Evolutionary conservation across 768 basidiomycete genomes (phyloP).

Genomic region (Sarcodon sp.): DNA sequence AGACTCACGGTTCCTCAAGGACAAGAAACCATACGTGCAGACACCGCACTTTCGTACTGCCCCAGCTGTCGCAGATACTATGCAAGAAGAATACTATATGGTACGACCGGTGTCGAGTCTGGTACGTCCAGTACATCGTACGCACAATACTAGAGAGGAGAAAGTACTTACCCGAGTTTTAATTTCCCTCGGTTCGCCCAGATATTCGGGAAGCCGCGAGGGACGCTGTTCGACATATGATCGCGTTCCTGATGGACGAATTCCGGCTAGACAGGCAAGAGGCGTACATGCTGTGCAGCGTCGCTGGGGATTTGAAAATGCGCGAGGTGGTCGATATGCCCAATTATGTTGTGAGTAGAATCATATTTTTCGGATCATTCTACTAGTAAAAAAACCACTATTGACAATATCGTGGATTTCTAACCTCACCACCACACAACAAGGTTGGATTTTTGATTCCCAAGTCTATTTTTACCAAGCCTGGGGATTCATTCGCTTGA

Average conservation of each 20-base stretch:
- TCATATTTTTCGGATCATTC: not conserved
- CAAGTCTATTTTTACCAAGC: slow-evolving; percentile 23
- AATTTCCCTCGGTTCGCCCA: not conserved
- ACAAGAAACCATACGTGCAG: slow-evolving; percentile 36
- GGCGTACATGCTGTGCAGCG: slow-evolving; percentile 51
- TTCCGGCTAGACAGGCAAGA: slow-evolving; percentile 29
- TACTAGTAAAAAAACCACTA: not conserved
- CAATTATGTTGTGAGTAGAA: slow-evolving; percentile 38
- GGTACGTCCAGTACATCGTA: slow-evolving; percentile 12
- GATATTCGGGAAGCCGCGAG: slow-evolving; percentile 44
- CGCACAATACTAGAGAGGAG: too few species aligned
- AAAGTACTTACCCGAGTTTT: not conserved
- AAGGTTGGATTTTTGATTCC: slow-evolving; percentile 49
- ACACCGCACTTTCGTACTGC: slow-evolving; percentile 41
- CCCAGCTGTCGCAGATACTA: slow-evolving; percentile 9
- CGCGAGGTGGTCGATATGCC: slow-evolving; percentile 63
- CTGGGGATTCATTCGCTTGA: too few species aligned
- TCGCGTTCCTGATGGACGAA: slow-evolving; percentile 31
- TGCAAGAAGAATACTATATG: slow-evolving; percentile 36
- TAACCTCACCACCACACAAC: not conserved
- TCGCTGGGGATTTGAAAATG: slow-evolving; percentile 43
- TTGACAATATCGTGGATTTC: not conserved
- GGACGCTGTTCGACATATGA: slow-evolving; percentile 45
- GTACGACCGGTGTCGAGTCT: slow-evolving; percentile 43
- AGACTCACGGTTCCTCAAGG: slow-evolving; percentile 43